Evolutionary conservation across 148 eudicot species (phyloP), one percentile per base, ranked within the genome.

Genomic region (Mesembryanthemum crystallinum): DNA sequence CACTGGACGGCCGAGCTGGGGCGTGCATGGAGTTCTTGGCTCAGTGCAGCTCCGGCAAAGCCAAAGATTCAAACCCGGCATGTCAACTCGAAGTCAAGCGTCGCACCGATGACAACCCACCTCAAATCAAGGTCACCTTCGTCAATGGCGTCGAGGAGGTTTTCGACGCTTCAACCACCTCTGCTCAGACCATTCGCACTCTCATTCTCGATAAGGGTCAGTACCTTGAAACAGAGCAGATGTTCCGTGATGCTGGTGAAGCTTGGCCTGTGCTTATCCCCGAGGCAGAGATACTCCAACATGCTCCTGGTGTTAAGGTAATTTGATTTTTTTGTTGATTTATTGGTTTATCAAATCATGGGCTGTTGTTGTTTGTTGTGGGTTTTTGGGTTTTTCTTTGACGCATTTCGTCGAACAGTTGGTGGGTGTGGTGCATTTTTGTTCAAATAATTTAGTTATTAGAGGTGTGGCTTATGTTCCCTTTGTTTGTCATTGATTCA

Each of bases 161-260:
- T 14, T 94, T 91, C 66, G 95, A 94, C 57, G 97, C 98, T 64
- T 84, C 97, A 42, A 55, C 88, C 33, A 87, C 93, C 3, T 80
- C 98, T 0, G 93, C 98, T 0, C 98, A 94, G 76, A 52, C 87
- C 4, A 94, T 94, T 71, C 81, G 98, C 4, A 71, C 79, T n/a
- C 80, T 87, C 69, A 94, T 94, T 21, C 90, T 94, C 0, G 89
- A 88, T 2, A 93, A 91, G 87, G 98, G 97, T 25, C 86, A 69
- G 87, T 73, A 52, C 42, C 91, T 92, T 25, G 98, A 94, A 85
- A 94, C 96, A 3, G 97, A 94, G 79, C 93, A 90, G 77, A 92
- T 94, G 97, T 94, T 94, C 71, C 89, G 93, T 9, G 98, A 94
- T 23, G 98, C 93, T 8, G 97, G 96, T 1, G 96, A 94, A 82